Evolutionary conservation across 2,329 filamentous ascomycete genomes (phyloP).

Genomic region (Aureobasidium sp.): DNA sequence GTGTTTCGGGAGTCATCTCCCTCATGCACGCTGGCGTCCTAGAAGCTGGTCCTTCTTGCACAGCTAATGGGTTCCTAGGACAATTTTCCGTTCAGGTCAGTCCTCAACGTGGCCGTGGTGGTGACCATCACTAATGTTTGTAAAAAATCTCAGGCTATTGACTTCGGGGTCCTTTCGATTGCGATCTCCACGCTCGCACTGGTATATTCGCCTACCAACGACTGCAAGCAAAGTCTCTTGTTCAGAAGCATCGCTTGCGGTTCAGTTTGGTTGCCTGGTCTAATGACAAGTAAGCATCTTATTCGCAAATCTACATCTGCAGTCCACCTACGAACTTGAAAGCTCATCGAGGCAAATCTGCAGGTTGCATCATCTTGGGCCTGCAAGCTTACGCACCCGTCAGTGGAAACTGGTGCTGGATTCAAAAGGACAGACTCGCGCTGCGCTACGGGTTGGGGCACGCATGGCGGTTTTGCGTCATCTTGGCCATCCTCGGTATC

Average conservation of each 20-base stretch:
- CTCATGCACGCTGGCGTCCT: conserved; percentile 26
- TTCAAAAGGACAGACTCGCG: conserved; percentile 30
- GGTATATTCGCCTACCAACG: conserved; percentile 31
- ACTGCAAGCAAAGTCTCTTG: conserved; percentile 27
- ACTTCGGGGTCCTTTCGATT: too few species aligned
- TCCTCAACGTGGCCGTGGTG: background rate
- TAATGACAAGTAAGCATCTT: conserved; percentile 31
- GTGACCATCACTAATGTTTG: conserved; percentile 24
- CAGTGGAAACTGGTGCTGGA: conserved; percentile 47
- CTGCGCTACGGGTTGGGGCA: conserved; percentile 42
- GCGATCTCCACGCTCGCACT: conserved; percentile 20
- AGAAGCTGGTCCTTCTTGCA: conserved; percentile 30
- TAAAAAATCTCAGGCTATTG: conserved; percentile 21
- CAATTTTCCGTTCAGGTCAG: conserved; percentile 41
- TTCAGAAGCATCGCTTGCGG: conserved; percentile 31
- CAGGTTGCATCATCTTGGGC: conserved; percentile 25
- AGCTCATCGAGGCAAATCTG: too few species aligned
- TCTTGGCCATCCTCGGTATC: too few species aligned
- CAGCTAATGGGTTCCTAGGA: conserved; percentile 39
- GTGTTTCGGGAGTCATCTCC: conserved; percentile 35
- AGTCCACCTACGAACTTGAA: too few species aligned
- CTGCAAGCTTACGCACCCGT: conserved; percentile 32
- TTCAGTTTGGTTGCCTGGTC: conserved; percentile 36
- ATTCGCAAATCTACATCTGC: too few species aligned
- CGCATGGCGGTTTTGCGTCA: conserved; percentile 32